Evolutionary conservation across 371 early-diverging fungal genomes (phyloP), one percentile per base, ranked within the genome.

Genomic region (Mortierella sp.): DNA sequence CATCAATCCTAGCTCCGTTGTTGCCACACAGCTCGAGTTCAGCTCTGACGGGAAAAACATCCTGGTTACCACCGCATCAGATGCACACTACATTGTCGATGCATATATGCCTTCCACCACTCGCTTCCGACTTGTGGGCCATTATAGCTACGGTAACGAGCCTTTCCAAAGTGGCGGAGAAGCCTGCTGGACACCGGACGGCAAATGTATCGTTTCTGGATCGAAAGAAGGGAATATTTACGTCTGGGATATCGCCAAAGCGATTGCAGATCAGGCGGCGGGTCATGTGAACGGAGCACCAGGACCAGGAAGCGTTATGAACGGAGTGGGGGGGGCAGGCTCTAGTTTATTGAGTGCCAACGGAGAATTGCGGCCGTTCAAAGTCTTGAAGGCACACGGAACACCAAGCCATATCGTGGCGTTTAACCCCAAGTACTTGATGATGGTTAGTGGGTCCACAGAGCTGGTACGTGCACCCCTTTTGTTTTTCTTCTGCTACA

Each of bases 121-220:
- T 10, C 61, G 79, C 53, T 84, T 87, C 19, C 73, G 73, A 16
- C 76, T 91, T 16, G 68, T 81, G 7, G 91, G 92, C 1, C 86
- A 86, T 52, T 66, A 64, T 12, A 57, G 80, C 16, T 54, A 66
- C 31, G 59, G 81, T 21, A 52, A 60, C 63, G 55, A 71, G 19
- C 46, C 60, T 21, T 54, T 55, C 26, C 42, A 64, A 59, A 84
- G 83, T 54, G 84, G 85, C 14, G 81, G 86, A 49, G 84, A 90
- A 42, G 86, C 86, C 0, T 78, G 84, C 9, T 86, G 93, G 54
- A 87, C 95, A 3, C 95, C 95, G 0, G 94, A 96, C 71, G 92
- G 89, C 49, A 80, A 84, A 56, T 91, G 78, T 63, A 91, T 92
- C 2, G 54, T 91, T 38, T 84, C 88, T 41, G 95, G 93, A n/a